phyloP scores from a whole-genome alignment of 2,329 filamentous ascomycete genomes.

The Hypoxylon sp. region DNA sequence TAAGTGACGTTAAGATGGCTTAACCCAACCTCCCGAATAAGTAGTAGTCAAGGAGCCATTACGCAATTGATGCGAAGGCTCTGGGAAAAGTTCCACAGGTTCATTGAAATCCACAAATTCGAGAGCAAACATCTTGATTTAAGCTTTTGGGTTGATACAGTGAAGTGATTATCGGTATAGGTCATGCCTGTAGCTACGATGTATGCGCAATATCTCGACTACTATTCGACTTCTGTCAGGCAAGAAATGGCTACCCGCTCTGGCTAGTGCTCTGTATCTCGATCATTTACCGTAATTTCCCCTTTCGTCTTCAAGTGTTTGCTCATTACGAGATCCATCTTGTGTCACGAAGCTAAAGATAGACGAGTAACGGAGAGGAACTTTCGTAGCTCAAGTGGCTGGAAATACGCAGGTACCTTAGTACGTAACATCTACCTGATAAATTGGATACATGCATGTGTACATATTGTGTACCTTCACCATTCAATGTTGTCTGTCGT shows the following conservation, averaged over 20 bases:
- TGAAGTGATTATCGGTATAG: not conserved
- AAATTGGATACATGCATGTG: no score
- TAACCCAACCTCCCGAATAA: not conserved
- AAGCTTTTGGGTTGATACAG: not conserved
- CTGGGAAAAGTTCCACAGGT: not conserved
- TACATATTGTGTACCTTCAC: no score
- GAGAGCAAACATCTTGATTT: not conserved
- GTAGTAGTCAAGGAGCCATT: not conserved
- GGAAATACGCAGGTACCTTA: not conserved
- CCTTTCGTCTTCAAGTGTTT: slow-evolving; percentile 16
- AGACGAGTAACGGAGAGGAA: slow-evolving; percentile 6
- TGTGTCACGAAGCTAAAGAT: slow-evolving; percentile 17
- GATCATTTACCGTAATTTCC: not conserved
- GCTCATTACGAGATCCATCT: slow-evolving; percentile 13
- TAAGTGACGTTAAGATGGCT: not conserved
- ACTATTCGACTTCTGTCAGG: not conserved
- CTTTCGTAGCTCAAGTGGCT: slow-evolving; percentile 1
- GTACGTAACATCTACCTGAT: not conserved
- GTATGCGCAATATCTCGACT: not conserved
- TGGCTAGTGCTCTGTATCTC: not conserved
- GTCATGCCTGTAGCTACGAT: not conserved
- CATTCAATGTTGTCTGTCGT: slow-evolving; percentile 10
- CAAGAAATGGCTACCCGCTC: not conserved
- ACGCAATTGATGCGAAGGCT: not conserved
- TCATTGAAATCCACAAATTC: slow-evolving; percentile 5